These are phyloP conservation scores for Effrenium voratum DNA, from an alignment of 73 alveolate genomes.

Conservation along the genomic window DNA sequence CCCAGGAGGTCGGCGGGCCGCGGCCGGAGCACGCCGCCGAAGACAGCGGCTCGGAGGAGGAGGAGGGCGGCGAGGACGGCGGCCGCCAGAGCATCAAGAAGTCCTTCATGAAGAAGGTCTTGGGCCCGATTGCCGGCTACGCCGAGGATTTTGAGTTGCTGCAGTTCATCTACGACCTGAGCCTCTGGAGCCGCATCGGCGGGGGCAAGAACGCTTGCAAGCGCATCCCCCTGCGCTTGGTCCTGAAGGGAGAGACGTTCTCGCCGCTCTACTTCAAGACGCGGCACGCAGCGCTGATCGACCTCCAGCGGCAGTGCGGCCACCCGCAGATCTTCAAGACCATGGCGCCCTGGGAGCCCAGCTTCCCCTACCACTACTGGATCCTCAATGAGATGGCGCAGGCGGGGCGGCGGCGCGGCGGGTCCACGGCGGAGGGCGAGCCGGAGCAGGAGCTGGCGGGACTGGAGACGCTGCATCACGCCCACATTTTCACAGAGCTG, in stretches of 20 bases:
- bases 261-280: slow-evolving; percentile 29
- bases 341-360: slow-evolving; percentile 24
- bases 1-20: not conserved
- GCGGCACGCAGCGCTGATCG: slow-evolving; percentile 40
- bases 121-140: slow-evolving; percentile 52
- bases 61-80: not conserved
- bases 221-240: not conserved
- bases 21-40: not conserved
- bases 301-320: slow-evolving; percentile 59
- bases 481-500: slow-evolving; percentile 9
- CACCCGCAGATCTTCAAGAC: slow-evolving; percentile 18
- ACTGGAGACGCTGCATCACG: slow-evolving; percentile 37
- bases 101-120: slow-evolving; percentile 6
- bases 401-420: not conserved
- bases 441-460: slow-evolving; percentile 4
- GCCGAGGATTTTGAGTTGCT: slow-evolving; percentile 34
- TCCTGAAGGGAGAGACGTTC: slow-evolving; percentile 16
- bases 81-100: not conserved
- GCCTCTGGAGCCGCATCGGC: slow-evolving; percentile 59
- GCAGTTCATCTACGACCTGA: slow-evolving; percentile 26
- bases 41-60: not conserved
- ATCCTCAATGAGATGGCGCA: not conserved
- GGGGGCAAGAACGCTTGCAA: not conserved
- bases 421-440: too few relatives aligned
- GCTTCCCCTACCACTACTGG: slow-evolving; percentile 50